Conservation (phyloP, 2,329 filamentous ascomycete genomes). For the Cladosporium sp. region DNA sequence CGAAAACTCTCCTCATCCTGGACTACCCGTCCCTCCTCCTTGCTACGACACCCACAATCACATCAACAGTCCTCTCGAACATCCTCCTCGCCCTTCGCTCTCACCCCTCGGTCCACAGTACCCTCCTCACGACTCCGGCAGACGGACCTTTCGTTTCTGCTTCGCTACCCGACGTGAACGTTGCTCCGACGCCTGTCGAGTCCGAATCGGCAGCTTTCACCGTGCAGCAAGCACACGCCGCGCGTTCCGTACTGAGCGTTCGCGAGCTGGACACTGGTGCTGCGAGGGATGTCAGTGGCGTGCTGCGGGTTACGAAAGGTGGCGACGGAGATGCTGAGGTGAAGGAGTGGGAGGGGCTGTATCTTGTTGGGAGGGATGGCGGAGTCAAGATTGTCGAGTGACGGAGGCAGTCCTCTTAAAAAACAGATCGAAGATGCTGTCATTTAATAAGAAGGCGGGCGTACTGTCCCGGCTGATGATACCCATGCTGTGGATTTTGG, state of each 20-base stretch:
- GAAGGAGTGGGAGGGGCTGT: constrained; percentile 66
- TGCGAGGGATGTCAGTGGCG: constrained; percentile 86
- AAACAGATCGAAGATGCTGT: no score
- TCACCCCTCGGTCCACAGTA: constrained; percentile 54
- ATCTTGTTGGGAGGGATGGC: constrained; percentile 73
- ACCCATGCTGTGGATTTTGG: not conserved
- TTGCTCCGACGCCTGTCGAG: constrained; percentile 57
- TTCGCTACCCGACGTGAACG: constrained; percentile 32
- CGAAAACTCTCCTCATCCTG: constrained; percentile 37
- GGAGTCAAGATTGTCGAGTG: constrained; percentile 56
- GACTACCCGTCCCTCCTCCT: constrained; percentile 41
- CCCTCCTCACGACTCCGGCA: constrained; percentile 63
- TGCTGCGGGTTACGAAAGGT: constrained; percentile 67
- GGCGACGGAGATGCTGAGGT: constrained; percentile 33
- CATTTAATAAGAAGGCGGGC: constrained; percentile 55
- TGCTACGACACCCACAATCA: constrained; percentile 25
- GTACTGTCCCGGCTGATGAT: constrained; percentile 25
- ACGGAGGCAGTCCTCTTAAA: constrained; percentile 32
- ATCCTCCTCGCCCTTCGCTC: constrained; percentile 26
- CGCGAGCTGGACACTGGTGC: constrained; percentile 76
- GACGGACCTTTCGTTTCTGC: constrained; percentile 61
- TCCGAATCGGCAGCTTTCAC: constrained; percentile 64
- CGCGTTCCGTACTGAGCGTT: constrained; percentile 63
- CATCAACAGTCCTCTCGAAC: constrained; percentile 24
- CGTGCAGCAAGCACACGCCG: constrained; percentile 66